phyloP scores from a whole-genome alignment of 768 basidiomycete species.

The Lactarius evosmus region DNA sequence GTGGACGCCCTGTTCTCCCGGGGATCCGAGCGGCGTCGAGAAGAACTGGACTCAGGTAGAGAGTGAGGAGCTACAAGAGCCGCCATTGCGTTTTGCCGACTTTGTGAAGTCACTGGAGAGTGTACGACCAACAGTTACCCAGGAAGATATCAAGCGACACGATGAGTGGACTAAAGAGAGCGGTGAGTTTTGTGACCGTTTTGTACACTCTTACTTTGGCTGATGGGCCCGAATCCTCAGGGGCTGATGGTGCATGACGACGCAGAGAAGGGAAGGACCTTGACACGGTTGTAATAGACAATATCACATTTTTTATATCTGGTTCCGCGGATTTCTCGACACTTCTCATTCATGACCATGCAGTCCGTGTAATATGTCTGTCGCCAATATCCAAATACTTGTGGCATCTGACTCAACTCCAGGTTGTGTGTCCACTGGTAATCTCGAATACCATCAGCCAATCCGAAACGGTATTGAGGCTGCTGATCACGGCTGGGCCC shows the following conservation, averaged over 20 bases:
- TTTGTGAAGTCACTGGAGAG: conserved; percentile 78
- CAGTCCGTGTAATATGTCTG: conserved; percentile 18
- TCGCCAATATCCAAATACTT: conserved; percentile 12
- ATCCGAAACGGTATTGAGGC: no score
- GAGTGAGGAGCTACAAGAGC: conserved; percentile 88
- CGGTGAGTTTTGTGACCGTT: conserved; percentile 44
- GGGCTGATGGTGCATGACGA: conserved; percentile 25
- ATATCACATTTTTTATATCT: conserved; percentile 17
- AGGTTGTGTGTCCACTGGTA: not conserved
- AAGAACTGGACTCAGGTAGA: conserved; percentile 87
- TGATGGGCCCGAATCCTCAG: conserved; percentile 8
- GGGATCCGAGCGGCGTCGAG: conserved; percentile 80
- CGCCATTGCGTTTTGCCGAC: conserved; percentile 70
- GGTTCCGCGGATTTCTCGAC: conserved; percentile 4
- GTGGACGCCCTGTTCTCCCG: conserved; percentile 97
- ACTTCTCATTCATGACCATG: conserved; percentile 3
- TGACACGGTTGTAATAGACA: conserved; percentile 5
- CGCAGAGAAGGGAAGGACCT: conserved; percentile 7
- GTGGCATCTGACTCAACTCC: conserved; percentile 1
- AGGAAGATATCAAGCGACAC: conserved; percentile 80
- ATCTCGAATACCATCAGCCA: no score
- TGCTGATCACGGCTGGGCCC: no score
- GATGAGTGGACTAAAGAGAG: conserved; percentile 84
- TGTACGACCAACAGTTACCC: conserved; percentile 84
- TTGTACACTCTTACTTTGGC: not conserved